Conservation (phyloP, 768 basidiomycete genomes). For the Gymnopilus dilepis region DNA sequence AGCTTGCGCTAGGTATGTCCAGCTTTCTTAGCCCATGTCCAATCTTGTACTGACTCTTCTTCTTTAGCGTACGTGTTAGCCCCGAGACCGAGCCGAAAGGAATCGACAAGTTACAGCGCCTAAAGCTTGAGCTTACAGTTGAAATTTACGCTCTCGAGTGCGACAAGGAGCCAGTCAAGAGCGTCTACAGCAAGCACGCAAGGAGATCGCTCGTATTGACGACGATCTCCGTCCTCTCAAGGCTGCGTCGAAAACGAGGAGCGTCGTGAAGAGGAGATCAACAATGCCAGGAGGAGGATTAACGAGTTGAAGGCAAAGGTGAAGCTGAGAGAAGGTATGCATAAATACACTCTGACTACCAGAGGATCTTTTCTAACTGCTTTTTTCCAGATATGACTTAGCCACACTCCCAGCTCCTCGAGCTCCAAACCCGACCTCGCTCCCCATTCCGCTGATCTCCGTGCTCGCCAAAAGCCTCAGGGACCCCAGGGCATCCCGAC, state of each 20-base stretch:
- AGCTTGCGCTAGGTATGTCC: constrained; percentile 79
- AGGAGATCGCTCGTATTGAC: constrained; percentile 81
- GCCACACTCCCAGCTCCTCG: constrained; percentile 64
- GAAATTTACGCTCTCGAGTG: constrained; percentile 95
- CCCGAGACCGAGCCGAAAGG: constrained; percentile 94
- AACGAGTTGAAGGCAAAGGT: constrained; percentile 92
- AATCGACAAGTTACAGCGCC: constrained; percentile 89
- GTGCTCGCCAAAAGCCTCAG: constrained; percentile 64
- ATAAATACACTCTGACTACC: background rate
- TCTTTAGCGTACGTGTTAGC: constrained; percentile 78
- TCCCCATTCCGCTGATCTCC: constrained; percentile 68
- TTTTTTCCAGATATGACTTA: constrained; percentile 60
- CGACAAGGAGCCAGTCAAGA: constrained; percentile 91
- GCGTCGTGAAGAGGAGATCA: constrained; percentile 79
- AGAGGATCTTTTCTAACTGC: constrained; percentile 1
- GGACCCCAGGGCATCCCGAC: constrained; percentile 50
- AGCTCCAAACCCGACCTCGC: constrained; percentile 55
- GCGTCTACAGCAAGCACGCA: constrained; percentile 72
- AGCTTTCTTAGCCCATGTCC: background rate
- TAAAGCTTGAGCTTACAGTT: constrained; percentile 89
- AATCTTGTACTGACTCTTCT: background rate
- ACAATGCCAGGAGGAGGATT: constrained; percentile 75
- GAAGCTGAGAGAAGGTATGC: constrained; percentile 87
- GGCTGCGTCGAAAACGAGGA: constrained; percentile 87
- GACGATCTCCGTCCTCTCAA: constrained; percentile 84